Evolutionary conservation across 208 protist genomes (phyloP), one percentile per base, ranked within the genome.

Genomic region (Trypanosoma brucei): DNA sequence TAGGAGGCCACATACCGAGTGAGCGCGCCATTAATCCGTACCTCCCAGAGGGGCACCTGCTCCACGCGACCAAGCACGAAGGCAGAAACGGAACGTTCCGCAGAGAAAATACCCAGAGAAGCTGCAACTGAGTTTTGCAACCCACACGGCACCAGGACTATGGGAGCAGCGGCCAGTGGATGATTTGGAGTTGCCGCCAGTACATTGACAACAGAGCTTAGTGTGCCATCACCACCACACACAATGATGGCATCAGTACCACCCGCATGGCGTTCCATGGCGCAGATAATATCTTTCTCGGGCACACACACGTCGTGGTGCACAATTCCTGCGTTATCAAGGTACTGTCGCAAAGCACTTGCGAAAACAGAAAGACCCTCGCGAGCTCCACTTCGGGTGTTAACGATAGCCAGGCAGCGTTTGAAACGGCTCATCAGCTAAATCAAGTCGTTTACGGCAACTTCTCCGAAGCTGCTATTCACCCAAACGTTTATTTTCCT

Each of bases 151-250:
- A 94, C 75, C 3, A 87, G 48, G 6, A 90, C 56, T n/a, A 94
- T 61, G 34, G 88, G 84, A 6, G 40, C 6, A 45, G 67, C 30
- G 51, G 68, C 51, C 22, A 68, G 13, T 39, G 66, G 55, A 13
- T 50, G 36, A 34, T 40, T 14, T 31, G 36, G 67, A 6, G 51
- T 38, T 34, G 58, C 35, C 11, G 62, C 80, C 4, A 92, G 49
- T n/a, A 80, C 59, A 53, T 93, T 91, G 14, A 83, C 76, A 9
- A 84, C 69, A 49, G 77, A 81, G 66, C 79, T 86, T 42, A 94
- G 59, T 4, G 88, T 94, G 33, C 88, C 88, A 58, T 94, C 88
- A 8, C 88, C 88, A 37, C 88, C 88, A 55, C 73, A 81, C 2
- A 91, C 70, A 30, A 92, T 54, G 0, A 92, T 58, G 3, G 69